Base-by-base conservation (phyloP, 2,329 filamentous ascomycete genomes). In the Chaetothyriales sp. region DNA sequence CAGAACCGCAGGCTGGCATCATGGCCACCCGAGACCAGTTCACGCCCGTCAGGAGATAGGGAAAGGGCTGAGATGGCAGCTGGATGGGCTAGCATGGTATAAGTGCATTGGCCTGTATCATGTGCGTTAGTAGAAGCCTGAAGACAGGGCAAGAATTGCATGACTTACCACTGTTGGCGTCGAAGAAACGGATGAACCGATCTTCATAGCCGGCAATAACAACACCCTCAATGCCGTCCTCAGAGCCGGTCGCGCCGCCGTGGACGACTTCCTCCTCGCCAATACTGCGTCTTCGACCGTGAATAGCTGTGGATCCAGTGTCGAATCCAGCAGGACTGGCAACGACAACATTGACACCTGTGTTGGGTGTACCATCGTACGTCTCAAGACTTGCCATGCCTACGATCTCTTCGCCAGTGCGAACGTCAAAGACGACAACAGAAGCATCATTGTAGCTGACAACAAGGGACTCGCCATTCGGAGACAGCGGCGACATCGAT, bases 181-280 rank as follows among this genome's bases (percentile, higher is more conserved):
- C 92, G 66, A 95, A 98, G 75, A 98, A 95, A 59, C 90, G 78
- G 60, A 98, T 88, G 63, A 88, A 95, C 60, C 86, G 82, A 70
- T 98, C 92, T 71, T 98, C 92, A 64, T 98, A 90, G 57, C 92
- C 92, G 55, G 86, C 93, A 57, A 98, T 95, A 52, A 98, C 85
- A 19, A 93, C 86, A 10, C 92, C 92, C 66, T 95, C 89, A 0
- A 95, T 81, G 32, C 84, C 84, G 51, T 83, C 86, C 48, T 81
- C 84, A 6, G 82, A 81, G 20, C 86, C 85, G 9, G 92, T 96
- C 5, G 90, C 87, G 1, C 88, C 87, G 22, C 32, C 32, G 44
- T 83, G 83, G 1, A 85, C 77, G 5, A 79, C 72, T 9, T 77
- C 74, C 55, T 93, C 86, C 51, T 94, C 86, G 28, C 87, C 84